These are phyloP conservation scores for Lathyrus tuberosus DNA, from an alignment of 306 rosid species.

Conservation along the genomic window DNA sequence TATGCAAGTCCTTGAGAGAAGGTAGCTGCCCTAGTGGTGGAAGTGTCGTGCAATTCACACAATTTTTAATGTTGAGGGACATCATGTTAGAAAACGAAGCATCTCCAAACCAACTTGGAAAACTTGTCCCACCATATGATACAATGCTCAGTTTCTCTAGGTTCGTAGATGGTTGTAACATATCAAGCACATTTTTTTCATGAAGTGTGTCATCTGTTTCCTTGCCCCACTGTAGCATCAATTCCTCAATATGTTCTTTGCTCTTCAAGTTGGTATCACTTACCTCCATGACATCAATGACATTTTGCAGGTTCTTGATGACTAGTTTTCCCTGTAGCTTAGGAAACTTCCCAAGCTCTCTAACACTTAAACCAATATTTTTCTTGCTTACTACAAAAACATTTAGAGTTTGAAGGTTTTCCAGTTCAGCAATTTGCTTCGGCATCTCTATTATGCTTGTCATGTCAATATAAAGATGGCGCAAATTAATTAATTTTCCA, in stretches of 20 bases:
- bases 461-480: background rate
- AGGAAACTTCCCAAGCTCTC: background rate
- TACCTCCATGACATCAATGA: background rate
- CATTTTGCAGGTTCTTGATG: slow-evolving; percentile 2
- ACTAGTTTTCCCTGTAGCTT: background rate
- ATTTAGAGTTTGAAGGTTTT: slow-evolving; percentile 1
- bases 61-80: no score
- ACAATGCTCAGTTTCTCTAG: background rate
- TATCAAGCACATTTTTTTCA: background rate
- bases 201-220: background rate
- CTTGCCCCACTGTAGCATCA: background rate
- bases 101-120: no score
- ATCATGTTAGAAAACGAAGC: no score
- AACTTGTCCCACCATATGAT: background rate
- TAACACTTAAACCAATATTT: background rate
- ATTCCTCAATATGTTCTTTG: background rate
- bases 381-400: background rate
- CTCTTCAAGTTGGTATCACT: background rate
- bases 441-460: background rate
- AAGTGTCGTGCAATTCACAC: no score
- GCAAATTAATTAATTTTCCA: background rate
- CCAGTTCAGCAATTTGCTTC: background rate
- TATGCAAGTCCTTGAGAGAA: no score
- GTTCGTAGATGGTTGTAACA: background rate
- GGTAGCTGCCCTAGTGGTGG: no score